A percentile compares a stretch with the other conserved stretches of the same genome.
These are phyloP conservation scores for Primulina tabacum DNA, from an alignment of 257 asterid species.

Conservation along the genomic window DNA sequence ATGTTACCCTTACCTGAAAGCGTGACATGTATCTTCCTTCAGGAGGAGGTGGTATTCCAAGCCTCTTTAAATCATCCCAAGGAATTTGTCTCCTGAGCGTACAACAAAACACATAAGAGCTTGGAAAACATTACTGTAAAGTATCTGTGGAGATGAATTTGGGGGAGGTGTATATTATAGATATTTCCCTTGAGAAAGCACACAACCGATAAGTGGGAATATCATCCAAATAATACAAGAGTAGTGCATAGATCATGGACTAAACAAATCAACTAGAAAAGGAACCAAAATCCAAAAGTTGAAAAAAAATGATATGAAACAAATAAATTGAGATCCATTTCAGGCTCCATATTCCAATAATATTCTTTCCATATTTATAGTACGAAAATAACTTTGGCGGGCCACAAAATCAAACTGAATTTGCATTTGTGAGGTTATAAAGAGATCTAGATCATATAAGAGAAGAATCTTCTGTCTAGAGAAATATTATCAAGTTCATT, in stretches of 20 bases:
- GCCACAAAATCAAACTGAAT: no score
- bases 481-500: background rate
- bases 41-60: conserved; percentile 88
- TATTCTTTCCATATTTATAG: no score
- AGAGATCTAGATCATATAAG: background rate
- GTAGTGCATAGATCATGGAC: no score
- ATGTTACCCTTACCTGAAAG: conserved; percentile 46
- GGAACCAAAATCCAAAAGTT: no score
- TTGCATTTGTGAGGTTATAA: background rate
- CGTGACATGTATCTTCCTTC: conserved; percentile 87
- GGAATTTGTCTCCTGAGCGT: conserved; percentile 71
- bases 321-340: background rate
- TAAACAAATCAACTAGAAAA: no score
- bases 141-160: no score
- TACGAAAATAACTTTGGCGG: no score
- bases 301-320: no score
- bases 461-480: background rate
- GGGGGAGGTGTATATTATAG: background rate
- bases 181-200: background rate
- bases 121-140: no score
- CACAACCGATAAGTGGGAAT: no score
- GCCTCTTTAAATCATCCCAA: conserved; percentile 73
- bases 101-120: background rate
- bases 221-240: no score
- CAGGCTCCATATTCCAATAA: background rate